These are phyloP conservation scores for Aureobasidium sp. DNA, from an alignment of 2,329 filamentous ascomycete species.

Conservation along the genomic window DNA sequence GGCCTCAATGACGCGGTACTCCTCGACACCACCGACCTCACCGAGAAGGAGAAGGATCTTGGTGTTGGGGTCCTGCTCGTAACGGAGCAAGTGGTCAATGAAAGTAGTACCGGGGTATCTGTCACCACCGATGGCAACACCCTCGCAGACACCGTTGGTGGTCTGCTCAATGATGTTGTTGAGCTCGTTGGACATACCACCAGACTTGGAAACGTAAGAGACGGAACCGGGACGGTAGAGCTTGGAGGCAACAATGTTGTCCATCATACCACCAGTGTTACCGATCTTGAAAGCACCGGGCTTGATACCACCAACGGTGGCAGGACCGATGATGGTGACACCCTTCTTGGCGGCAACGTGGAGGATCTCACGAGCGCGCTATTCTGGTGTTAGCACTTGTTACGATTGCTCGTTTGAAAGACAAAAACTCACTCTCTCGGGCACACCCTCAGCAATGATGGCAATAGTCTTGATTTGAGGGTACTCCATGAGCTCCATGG, in stretches of 20 bases:
- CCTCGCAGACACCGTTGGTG: slow-evolving; percentile 97
- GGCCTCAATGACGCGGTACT: slow-evolving; percentile 98
- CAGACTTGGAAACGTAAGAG: slow-evolving; percentile 98
- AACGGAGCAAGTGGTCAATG: slow-evolving; percentile 95
- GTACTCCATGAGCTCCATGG: slow-evolving; percentile 95
- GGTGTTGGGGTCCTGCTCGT: slow-evolving; percentile 93
- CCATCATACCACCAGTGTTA: slow-evolving; percentile 99
- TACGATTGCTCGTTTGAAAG: not conserved
- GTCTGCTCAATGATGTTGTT: slow-evolving; percentile 98
- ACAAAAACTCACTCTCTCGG: slow-evolving; percentile 70
- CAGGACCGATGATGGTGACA: slow-evolving; percentile 96
- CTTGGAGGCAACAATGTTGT: slow-evolving; percentile 99
- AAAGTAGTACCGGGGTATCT: slow-evolving; percentile 98
- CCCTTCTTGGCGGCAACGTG: slow-evolving; percentile 97
- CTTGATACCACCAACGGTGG: slow-evolving; percentile 98
- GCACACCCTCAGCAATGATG: slow-evolving; percentile 98
- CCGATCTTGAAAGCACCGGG: slow-evolving; percentile 99
- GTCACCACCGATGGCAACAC: slow-evolving; percentile 98
- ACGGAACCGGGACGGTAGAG: slow-evolving; percentile 99
- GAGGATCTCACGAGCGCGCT: slow-evolving; percentile 96
- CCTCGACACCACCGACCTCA: slow-evolving; percentile 98
- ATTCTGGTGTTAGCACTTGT: slow-evolving; percentile 16
- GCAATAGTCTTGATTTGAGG: slow-evolving; percentile 98
- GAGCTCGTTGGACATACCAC: slow-evolving; percentile 99
- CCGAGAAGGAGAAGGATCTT: slow-evolving; percentile 94